Conservation (phyloP, 2,329 filamentous ascomycete genomes). For the Dendrostoma leiphaemia region DNA sequence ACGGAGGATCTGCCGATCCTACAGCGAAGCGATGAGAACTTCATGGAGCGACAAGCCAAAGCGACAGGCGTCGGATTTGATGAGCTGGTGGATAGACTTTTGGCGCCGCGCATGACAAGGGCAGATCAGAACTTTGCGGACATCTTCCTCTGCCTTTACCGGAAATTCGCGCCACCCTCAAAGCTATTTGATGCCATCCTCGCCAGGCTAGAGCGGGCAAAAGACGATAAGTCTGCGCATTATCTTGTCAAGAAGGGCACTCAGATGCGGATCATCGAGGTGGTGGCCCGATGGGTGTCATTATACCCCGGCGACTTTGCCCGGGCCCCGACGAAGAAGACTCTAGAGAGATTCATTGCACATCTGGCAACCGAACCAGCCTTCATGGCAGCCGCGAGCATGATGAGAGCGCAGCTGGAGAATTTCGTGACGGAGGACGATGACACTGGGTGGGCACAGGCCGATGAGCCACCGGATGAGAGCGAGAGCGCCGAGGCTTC, state of each 20-base stretch:
- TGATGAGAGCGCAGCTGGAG: slow-evolving; percentile 79
- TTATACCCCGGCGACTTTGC: slow-evolving; percentile 93
- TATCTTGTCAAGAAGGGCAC: slow-evolving; percentile 76
- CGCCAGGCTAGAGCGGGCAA: slow-evolving; percentile 68
- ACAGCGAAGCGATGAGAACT: slow-evolving; percentile 63
- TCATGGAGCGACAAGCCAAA: slow-evolving; percentile 52
- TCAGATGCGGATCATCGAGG: slow-evolving; percentile 79
- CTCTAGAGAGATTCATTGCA: slow-evolving; percentile 71
- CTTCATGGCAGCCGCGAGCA: slow-evolving; percentile 79
- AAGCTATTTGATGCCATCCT: slow-evolving; percentile 77
- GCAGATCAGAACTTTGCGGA: slow-evolving; percentile 86
- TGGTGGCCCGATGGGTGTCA: slow-evolving; percentile 85
- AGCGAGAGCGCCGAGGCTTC: slow-evolving; percentile 36
- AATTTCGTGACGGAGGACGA: slow-evolving; percentile 77
- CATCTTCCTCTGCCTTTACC: slow-evolving; percentile 88
- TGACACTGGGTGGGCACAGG: slow-evolving; percentile 87
- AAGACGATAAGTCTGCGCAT: slow-evolving; percentile 63
- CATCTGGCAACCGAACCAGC: slow-evolving; percentile 75
- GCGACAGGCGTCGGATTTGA: slow-evolving; percentile 57
- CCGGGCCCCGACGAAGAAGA: slow-evolving; percentile 67
- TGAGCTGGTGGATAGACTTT: slow-evolving; percentile 81
- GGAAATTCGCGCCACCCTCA: slow-evolving; percentile 84
- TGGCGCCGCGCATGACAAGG: slow-evolving; percentile 78
- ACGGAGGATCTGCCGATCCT: slow-evolving; percentile 63
- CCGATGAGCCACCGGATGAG: slow-evolving; percentile 56